phyloP scores from a whole-genome alignment of 257 asterid species.

The Petunia secreta region DNA sequence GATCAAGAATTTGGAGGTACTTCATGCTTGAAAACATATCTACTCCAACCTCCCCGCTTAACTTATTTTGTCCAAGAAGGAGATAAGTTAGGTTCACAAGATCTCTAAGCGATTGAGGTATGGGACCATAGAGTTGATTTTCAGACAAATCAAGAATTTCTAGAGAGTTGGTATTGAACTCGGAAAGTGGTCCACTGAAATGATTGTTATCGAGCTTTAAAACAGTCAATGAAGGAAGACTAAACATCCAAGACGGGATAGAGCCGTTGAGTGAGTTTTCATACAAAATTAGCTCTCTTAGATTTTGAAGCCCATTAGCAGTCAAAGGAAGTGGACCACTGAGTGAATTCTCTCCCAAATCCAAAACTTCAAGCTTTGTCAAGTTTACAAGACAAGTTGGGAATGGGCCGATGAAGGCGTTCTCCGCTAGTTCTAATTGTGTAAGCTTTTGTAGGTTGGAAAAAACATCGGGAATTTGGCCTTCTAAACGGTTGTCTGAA shows the following conservation, averaged over 20 bases:
- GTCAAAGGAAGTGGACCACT: neutral
- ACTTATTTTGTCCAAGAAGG: slow-evolving; percentile 20
- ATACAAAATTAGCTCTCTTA: neutral
- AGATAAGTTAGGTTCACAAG: neutral
- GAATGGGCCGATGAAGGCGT: neutral
- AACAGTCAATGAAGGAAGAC: neutral
- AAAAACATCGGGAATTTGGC: neutral
- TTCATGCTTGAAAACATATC: neutral
- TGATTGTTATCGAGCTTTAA: neutral
- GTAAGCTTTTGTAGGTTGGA: neutral
- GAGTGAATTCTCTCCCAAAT: neutral
- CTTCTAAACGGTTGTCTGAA: neutral
- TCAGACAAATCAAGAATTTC: neutral
- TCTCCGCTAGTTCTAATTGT: neutral
- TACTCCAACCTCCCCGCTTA: neutral
- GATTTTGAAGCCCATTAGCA: neutral
- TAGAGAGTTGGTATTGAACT: slow-evolving; percentile 3
- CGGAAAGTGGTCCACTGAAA: neutral
- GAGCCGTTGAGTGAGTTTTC: neutral
- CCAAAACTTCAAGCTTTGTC: neutral
- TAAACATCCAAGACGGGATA: neutral
- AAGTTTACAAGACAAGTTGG: neutral
- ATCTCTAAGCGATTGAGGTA: slow-evolving; percentile 19
- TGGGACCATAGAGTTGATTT: slow-evolving; percentile 15
- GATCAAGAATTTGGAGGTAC: neutral